Percentiles rank a stretch among this genome's conserved stretches.
phyloP scores from a whole-genome alignment of 441 rosid genomes.

The Sinapis alba region DNA sequence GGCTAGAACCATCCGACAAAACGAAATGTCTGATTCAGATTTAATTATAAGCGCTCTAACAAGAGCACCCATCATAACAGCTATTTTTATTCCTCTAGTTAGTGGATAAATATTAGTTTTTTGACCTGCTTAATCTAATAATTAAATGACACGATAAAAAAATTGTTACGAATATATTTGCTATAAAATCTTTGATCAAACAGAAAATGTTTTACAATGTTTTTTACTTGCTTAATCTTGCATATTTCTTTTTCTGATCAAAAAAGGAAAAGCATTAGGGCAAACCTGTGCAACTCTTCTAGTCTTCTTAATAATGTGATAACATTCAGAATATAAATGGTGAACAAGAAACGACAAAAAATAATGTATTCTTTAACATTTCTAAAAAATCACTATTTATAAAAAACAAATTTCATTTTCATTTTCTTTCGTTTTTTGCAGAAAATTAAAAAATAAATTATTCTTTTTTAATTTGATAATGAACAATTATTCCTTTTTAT shows the following conservation, averaged over 20 bases:
- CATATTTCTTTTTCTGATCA: no score
- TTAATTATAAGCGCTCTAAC: not conserved
- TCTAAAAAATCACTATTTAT: no score
- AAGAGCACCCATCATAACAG: not conserved
- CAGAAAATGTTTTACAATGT: not conserved
- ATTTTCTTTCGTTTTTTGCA: no score
- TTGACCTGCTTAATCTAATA: not conserved
- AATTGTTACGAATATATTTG: not conserved
- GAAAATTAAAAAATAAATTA: no score
- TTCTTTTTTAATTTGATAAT: no score
- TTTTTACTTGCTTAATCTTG: not conserved
- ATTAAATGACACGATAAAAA: not conserved
- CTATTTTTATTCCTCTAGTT: not conserved
- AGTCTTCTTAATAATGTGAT: not conserved
- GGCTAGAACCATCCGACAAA: conserved; percentile 3
- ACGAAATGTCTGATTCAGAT: conserved; percentile 2
- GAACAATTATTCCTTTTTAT: no score
- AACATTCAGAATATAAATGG: no score
- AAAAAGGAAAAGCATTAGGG: not conserved
- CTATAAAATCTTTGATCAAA: not conserved
- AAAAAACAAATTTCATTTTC: no score
- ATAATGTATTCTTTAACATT: no score
- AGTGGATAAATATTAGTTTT: not conserved
- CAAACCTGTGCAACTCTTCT: not conserved
- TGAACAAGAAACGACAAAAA: no score